A percentile compares a stretch with the other conserved stretches of the same genome.
Evolutionary conservation across 78 protist genomes (phyloP).

Genomic region (Tieghemostelium lacteum): DNA sequence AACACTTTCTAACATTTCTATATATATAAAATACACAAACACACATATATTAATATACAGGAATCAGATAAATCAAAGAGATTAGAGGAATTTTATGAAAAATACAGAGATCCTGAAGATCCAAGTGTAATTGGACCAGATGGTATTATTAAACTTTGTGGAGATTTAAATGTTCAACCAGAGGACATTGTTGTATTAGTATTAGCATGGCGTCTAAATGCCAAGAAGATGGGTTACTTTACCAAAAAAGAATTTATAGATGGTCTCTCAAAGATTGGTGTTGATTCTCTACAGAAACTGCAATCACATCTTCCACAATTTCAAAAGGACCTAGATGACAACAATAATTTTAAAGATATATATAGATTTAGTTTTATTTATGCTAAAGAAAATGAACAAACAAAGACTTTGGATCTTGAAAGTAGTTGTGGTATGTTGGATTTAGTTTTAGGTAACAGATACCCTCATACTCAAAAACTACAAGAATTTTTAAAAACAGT

Average conservation of each 20-base stretch:
- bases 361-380: constrained; percentile 69
- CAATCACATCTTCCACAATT: constrained; percentile 40
- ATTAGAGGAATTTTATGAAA: constrained; percentile 63
- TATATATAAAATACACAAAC: too few relatives aligned
- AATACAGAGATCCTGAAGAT: constrained; percentile 48
- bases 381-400: constrained; percentile 57
- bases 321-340: constrained; percentile 59
- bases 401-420: constrained; percentile 58
- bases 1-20: too few relatives aligned
- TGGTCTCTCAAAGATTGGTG: constrained; percentile 48
- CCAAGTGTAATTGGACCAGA: constrained; percentile 66
- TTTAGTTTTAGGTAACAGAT: constrained; percentile 27
- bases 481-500: constrained; percentile 36
- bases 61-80: constrained; percentile 28
- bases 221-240: constrained; percentile 72
- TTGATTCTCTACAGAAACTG: constrained; percentile 52
- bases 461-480: constrained; percentile 50
- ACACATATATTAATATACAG: too few relatives aligned
- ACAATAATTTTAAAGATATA: constrained; percentile 44
- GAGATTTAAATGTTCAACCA: constrained; percentile 57
- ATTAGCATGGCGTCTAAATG: constrained; percentile 72
- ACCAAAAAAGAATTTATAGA: constrained; percentile 33
- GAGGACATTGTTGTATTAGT: constrained; percentile 65
- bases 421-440: constrained; percentile 62
- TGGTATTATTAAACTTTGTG: constrained; percentile 56